These are phyloP conservation scores for Pseudophaeomoniella oleicola DNA, from an alignment of 2,329 filamentous ascomycete genomes.

Conservation along the genomic window DNA sequence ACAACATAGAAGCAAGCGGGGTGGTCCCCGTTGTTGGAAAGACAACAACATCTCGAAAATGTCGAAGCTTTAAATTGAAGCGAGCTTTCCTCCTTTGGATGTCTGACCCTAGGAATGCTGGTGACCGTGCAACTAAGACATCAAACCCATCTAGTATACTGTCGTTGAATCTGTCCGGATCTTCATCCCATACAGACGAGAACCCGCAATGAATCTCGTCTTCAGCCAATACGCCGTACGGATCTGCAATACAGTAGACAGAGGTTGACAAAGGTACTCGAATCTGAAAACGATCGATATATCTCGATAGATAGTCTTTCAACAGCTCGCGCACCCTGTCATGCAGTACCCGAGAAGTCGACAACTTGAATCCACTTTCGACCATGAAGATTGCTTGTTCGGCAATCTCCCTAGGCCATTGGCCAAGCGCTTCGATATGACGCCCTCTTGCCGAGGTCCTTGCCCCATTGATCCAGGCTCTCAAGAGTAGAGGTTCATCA, in stretches of 20 bases:
- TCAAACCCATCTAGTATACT: conserved; percentile 32
- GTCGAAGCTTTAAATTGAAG: conserved; percentile 33
- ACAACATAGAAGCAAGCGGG: conserved; percentile 43
- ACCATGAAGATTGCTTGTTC: conserved; percentile 22
- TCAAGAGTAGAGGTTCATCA: conserved; percentile 3
- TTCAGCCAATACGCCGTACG: conserved; percentile 32
- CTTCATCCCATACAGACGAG: conserved; percentile 28
- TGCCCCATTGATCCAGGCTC: conserved; percentile 10
- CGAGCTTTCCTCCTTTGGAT: conserved; percentile 40
- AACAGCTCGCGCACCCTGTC: conserved; percentile 26
- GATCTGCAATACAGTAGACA: conserved; percentile 43
- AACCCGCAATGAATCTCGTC: conserved; percentile 43
- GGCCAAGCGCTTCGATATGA: conserved; percentile 13
- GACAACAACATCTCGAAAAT: conserved; percentile 42
- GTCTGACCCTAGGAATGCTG: conserved; percentile 42
- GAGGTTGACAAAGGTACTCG: conserved; percentile 36
- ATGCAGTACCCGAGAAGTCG: conserved; percentile 19
- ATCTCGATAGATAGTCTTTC: conserved; percentile 21
- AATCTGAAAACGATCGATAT: conserved; percentile 33
- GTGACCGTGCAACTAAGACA: conserved; percentile 41
- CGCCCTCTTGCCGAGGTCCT: conserved; percentile 1
- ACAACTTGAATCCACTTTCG: conserved; percentile 29
- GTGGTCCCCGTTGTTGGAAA: conserved; percentile 38
- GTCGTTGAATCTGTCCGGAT: conserved; percentile 21
- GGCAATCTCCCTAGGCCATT: conserved; percentile 18